Evolutionary conservation across 2,329 filamentous ascomycete genomes (phyloP).

Genomic region (Colletotrichum nymphaeae): DNA sequence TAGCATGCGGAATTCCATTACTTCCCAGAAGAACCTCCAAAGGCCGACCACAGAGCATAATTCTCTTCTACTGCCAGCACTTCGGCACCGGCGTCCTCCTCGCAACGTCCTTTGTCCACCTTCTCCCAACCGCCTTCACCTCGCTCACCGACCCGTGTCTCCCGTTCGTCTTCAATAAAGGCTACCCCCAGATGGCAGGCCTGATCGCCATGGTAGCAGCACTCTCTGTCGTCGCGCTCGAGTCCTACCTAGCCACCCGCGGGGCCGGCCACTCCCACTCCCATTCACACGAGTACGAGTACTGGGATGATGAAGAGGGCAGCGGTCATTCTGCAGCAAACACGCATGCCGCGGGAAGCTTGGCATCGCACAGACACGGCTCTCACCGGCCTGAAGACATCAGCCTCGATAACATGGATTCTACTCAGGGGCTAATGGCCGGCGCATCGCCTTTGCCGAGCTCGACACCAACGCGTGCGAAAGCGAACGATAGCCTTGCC

Average conservation of each 20-base stretch:
- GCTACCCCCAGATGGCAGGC: constrained; percentile 84
- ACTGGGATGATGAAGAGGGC: constrained; percentile 61
- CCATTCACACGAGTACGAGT: constrained; percentile 54
- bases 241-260: constrained; percentile 86
- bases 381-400: constrained; percentile 60
- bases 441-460: constrained; percentile 69
- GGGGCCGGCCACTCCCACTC: constrained; percentile 72
- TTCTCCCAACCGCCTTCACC: constrained; percentile 75
- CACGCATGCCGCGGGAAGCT: constrained; percentile 40
- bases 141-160: constrained; percentile 78
- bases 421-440: constrained; percentile 66
- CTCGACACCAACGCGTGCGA: constrained; percentile 55
- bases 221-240: constrained; percentile 84
- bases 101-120: constrained; percentile 86
- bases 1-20: constrained; percentile 75
- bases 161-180: constrained; percentile 80
- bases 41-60: constrained; percentile 66
- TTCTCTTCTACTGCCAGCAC: constrained; percentile 77
- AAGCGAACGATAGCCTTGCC: constrained; percentile 25
- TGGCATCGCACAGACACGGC: constrained; percentile 51
- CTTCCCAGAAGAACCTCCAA: constrained; percentile 69
- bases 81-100: constrained; percentile 88
- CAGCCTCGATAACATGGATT: constrained; percentile 62
- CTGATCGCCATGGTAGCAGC: constrained; percentile 85
- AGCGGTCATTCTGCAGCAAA: constrained; percentile 41